These are phyloP conservation scores for Millerozyma acaciae DNA, from an alignment of 805 yeast species.

Conservation along the genomic window DNA sequence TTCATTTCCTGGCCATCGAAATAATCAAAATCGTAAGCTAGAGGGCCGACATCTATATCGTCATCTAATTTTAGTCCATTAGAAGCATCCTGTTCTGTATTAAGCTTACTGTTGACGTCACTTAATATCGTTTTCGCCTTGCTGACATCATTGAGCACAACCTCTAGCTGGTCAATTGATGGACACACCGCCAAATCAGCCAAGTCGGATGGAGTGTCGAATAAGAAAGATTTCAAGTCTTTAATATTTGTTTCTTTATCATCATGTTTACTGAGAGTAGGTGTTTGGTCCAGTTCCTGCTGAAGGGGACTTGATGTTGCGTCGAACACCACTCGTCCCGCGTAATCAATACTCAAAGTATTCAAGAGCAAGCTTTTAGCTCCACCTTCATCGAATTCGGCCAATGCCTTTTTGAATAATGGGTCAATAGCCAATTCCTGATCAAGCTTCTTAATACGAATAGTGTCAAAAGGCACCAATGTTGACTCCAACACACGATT, in stretches of 20 bases:
- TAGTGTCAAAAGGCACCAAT: slow-evolving; percentile 8
- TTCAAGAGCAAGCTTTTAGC: slow-evolving; percentile 26
- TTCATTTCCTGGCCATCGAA: slow-evolving; percentile 12
- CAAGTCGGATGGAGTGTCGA: slow-evolving; percentile 14
- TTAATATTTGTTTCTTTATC: slow-evolving; percentile 18
- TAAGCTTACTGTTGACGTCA: slow-evolving; percentile 37
- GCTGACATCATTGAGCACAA: slow-evolving; percentile 52
- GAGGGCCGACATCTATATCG: slow-evolving; percentile 4
- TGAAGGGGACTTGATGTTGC: slow-evolving; percentile 9
- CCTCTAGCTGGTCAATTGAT: slow-evolving; percentile 57
- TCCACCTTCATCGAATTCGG: slow-evolving; percentile 31
- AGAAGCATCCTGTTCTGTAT: slow-evolving; percentile 7
- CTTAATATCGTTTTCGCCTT: slow-evolving; percentile 45
- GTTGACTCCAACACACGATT: slow-evolving; percentile 40
- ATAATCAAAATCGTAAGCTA: slow-evolving; percentile 22
- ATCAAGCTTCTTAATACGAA: slow-evolving; percentile 14
- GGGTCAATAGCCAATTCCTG: slow-evolving; percentile 27
- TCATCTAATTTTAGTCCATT: slow-evolving; percentile 6
- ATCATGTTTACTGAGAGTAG: slow-evolving; percentile 12
- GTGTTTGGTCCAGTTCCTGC: slow-evolving; percentile 8
- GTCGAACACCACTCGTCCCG: slow-evolving; percentile 21
- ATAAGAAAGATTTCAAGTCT: slow-evolving; percentile 18
- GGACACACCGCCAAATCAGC: slow-evolving; percentile 57
- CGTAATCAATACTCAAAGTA: slow-evolving; percentile 19
- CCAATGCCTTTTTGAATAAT: slow-evolving; percentile 25